Conservation (phyloP, 805 yeast genomes). For the Candida mattraensis region DNA sequence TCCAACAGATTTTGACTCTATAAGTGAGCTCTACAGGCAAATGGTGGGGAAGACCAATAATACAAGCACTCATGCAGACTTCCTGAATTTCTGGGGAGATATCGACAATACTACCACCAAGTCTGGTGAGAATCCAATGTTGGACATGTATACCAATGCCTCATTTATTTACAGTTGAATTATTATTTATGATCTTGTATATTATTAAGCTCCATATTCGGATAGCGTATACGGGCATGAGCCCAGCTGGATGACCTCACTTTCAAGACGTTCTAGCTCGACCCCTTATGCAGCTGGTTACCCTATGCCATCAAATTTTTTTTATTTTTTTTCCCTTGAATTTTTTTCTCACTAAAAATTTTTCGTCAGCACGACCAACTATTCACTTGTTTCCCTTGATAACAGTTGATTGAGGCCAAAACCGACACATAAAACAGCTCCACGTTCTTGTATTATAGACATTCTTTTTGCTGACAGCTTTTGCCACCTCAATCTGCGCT, state of each 20-base stretch:
- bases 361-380: too few relatives aligned
- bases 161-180: slow-evolving; percentile 54
- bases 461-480: too few relatives aligned
- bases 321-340: slow-evolving; percentile 4
- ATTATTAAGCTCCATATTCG: background rate
- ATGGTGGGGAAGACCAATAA: slow-evolving; percentile 60
- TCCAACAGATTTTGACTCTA: slow-evolving; percentile 71
- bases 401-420: too few relatives aligned
- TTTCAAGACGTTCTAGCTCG: too few relatives aligned
- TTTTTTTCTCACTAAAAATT: background rate
- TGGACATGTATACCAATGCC: slow-evolving; percentile 73
- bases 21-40: slow-evolving; percentile 59
- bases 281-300: too few relatives aligned
- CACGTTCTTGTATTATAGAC: too few relatives aligned
- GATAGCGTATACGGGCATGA: too few relatives aligned
- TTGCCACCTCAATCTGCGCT: too few relatives aligned
- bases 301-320: too few relatives aligned
- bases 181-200: slow-evolving; percentile 1
- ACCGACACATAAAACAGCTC: too few relatives aligned
- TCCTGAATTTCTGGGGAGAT: slow-evolving; percentile 71
- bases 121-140: slow-evolving; percentile 83
- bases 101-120: slow-evolving; percentile 63
- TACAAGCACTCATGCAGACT: slow-evolving; percentile 60
- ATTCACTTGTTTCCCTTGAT: background rate
- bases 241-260: too few relatives aligned